A percentile compares a stretch with the other conserved stretches of the same genome.
phyloP scores from a whole-genome alignment of 306 rosid genomes.

The Quercus parvula region DNA sequence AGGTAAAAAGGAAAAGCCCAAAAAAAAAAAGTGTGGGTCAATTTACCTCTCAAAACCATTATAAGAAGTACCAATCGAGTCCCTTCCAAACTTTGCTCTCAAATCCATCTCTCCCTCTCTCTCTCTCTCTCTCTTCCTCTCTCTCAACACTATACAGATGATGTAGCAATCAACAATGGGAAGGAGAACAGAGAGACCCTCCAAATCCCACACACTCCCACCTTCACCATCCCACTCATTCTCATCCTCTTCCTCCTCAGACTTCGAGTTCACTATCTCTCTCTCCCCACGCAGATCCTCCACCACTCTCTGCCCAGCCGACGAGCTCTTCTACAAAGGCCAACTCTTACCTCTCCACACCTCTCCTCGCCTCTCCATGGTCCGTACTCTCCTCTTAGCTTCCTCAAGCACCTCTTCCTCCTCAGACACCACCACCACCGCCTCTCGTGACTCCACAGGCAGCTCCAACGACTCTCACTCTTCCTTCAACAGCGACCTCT shows the following conservation, averaged over 20 bases:
- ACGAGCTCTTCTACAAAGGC: slow-evolving; percentile 92
- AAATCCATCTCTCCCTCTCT: background rate
- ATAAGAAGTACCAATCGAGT: background rate
- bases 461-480: slow-evolving; percentile 64
- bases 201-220: slow-evolving; percentile 62
- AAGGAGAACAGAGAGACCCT: slow-evolving; percentile 23
- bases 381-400: slow-evolving; percentile 64
- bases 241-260: slow-evolving; percentile 80
- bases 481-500: slow-evolving; percentile 54
- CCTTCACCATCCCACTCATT: slow-evolving; percentile 72
- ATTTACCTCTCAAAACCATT: background rate
- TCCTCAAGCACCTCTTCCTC: slow-evolving; percentile 48
- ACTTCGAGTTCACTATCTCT: slow-evolving; percentile 84
- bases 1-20: too few species aligned
- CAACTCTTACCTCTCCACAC: slow-evolving; percentile 83
- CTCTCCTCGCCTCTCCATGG: slow-evolving; percentile 78
- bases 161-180: slow-evolving; percentile 40
- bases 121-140: background rate
- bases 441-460: slow-evolving; percentile 79
- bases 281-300: slow-evolving; percentile 71
- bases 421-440: slow-evolving; percentile 40
- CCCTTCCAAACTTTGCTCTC: background rate
- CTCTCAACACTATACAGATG: background rate
- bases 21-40: too few species aligned
- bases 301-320: slow-evolving; percentile 72